Evolutionary conservation across 169 alveolate genomes (phyloP), one percentile per base, ranked within the genome.

Genomic region (Plasmodium reichenowi): DNA sequence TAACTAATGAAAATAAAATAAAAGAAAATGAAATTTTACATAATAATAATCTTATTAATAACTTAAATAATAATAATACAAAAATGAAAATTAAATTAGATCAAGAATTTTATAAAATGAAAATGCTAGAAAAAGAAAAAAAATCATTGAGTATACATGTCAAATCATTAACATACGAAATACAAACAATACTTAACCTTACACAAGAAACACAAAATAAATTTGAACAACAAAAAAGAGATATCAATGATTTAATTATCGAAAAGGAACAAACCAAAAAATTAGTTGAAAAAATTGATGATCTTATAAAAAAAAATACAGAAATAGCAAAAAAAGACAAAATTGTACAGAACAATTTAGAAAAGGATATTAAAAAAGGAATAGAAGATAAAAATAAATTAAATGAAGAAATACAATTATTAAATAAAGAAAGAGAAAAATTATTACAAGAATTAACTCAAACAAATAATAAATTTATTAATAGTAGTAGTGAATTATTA

Each of bases 181-280:
- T 83, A 12, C 91, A 83, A 20, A 83, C 22, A 13, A 22, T 83
- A n/a, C 29, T 83, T 26, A 83, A 83, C 48, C 20, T 68, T 26
- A 83, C 91, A 6, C 85, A 83, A 67, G 83, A 83, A 43, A 56
- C 71, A 13, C 68, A 68, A 68, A 38, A 17, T n/a, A 68, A 56
- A 15, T 68, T 38, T 24, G 73, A 83, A 68, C 68, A 68, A n/a
- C 91, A 83, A 62, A 83, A 68, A 43, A 67, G 70, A 56, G 91
- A 83, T 68, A 83, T 83, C 15, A 60, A 83, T 60, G 83, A 83
- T 48, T 59, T 83, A 15, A 83, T 83, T 17, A 62, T 83, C 20
- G 91, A 83, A 62, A 83, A 83, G 26, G 91, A 83, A 43, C 91
- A 83, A 54, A 83, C 83, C 20, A 83, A 83, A 83, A 83, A 83